Conservation (phyloP, 2,329 filamentous ascomycete genomes). For the Calonectria multiphialidica region DNA sequence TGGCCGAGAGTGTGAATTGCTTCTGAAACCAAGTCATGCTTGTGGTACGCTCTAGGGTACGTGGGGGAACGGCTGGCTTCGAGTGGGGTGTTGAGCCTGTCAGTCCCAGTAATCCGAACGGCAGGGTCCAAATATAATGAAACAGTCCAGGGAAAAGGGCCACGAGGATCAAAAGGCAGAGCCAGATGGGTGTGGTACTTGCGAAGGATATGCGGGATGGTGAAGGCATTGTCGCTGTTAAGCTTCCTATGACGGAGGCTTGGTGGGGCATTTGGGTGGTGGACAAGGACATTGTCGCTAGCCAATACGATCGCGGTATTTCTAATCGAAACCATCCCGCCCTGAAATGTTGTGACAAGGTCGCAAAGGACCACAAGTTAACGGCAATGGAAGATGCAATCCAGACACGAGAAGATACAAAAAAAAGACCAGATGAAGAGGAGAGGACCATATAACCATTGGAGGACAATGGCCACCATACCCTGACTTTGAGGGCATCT, state of each 20-base stretch:
- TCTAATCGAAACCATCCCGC: conserved; percentile 25
- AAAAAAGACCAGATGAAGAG: neutral
- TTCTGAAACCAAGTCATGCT: conserved; percentile 87
- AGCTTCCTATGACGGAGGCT: conserved; percentile 40
- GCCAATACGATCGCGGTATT: conserved; percentile 36
- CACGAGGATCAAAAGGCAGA: conserved; percentile 62
- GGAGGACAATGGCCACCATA: too few relatives aligned
- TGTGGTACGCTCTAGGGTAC: conserved; percentile 35
- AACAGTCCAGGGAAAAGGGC: conserved; percentile 66
- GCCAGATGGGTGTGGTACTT: conserved; percentile 55
- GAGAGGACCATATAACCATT: neutral
- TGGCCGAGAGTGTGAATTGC: conserved; percentile 81
- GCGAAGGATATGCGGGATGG: conserved; percentile 50
- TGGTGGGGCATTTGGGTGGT: conserved; percentile 39
- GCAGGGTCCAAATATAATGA: conserved; percentile 64
- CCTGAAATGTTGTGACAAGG: neutral
- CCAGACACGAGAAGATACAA: too few relatives aligned
- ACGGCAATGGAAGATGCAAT: neutral
- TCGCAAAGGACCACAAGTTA: neutral
- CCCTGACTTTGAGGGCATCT: too few relatives aligned
- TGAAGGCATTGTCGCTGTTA: conserved; percentile 54
- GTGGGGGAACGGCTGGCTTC: conserved; percentile 40
- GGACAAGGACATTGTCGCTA: neutral
- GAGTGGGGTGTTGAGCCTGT: conserved; percentile 46
- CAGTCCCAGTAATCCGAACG: conserved; percentile 55